These are phyloP conservation scores for Pseudocercospora pini-densiflorae DNA, from an alignment of 2,329 filamentous ascomycete species.

Conservation along the genomic window DNA sequence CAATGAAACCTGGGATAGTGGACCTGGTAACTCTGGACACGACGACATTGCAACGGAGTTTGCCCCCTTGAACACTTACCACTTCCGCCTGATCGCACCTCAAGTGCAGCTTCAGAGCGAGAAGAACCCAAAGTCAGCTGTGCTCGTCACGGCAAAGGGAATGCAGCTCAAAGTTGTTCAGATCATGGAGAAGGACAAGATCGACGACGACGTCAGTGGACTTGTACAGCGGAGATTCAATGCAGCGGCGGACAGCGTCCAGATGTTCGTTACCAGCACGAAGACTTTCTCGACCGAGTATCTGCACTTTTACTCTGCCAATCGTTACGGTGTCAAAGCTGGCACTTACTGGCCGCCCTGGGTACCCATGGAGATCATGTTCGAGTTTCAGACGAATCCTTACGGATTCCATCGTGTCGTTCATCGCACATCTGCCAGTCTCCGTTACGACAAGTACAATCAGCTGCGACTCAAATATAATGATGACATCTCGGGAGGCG, in stretches of 20 bases:
- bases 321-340: conserved; percentile 82
- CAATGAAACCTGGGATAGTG: conserved; percentile 47
- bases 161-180: conserved; percentile 99
- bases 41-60: conserved; percentile 87
- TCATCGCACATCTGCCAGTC: conserved; percentile 90
- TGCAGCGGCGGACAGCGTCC: conserved; percentile 94
- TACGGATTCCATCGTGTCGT: conserved; percentile 99
- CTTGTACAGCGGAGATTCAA: conserved; percentile 93
- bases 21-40: conserved; percentile 41
- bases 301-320: conserved; percentile 91
- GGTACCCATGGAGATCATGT: conserved; percentile 98
- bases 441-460: conserved; percentile 98
- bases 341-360: conserved; percentile 95
- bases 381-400: conserved; percentile 89
- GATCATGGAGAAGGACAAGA: conserved; percentile 94
- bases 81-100: conserved; percentile 91
- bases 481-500: conserved; percentile 75
- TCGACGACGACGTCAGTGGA: conserved; percentile 91
- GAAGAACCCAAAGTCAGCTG: conserved; percentile 96
- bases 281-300: conserved; percentile 85
- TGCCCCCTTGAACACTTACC: conserved; percentile 88
- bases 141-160: conserved; percentile 93
- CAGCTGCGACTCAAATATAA: conserved; percentile 96
- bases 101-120: conserved; percentile 99
- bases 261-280: conserved; percentile 96